A percentile compares a stretch with the other conserved stretches of the same genome.
Conservation (phyloP, 176 grass and related monocot species). For the Elymus sibiricus region DNA sequence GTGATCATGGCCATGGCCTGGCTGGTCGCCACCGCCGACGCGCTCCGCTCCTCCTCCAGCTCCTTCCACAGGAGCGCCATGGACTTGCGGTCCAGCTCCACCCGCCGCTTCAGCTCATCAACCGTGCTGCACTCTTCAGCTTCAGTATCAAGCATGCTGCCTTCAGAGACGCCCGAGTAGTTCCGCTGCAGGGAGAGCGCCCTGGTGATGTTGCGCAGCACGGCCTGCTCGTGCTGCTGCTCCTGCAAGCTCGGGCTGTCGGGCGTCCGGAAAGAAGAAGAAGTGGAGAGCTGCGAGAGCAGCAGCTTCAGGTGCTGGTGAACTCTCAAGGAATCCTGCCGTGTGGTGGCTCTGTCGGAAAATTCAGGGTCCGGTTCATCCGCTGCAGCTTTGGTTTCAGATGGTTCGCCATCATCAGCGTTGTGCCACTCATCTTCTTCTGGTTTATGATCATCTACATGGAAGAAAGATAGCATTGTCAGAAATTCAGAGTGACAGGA, state of each 20-base stretch:
- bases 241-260: conserved; percentile 41
- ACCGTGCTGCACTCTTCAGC: conserved; percentile 44
- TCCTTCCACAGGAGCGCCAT: conserved; percentile 78
- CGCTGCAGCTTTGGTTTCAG: conserved; percentile 6
- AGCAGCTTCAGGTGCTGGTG: conserved; percentile 68
- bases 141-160: conserved; percentile 25
- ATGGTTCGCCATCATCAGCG: neutral
- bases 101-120: conserved; percentile 56
- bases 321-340: conserved; percentile 42
- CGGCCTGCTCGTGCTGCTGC: conserved; percentile 40
- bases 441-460: conserved; percentile 17
- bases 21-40: conserved; percentile 71
- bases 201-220: conserved; percentile 52
- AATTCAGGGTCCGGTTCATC: conserved; percentile 17
- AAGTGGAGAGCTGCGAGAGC: conserved; percentile 56
- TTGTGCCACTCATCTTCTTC: conserved; percentile 31
- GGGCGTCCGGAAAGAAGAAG: conserved; percentile 14
- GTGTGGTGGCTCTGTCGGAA: conserved; percentile 30
- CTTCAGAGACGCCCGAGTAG: conserved; percentile 42
- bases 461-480: neutral
- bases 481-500: neutral
- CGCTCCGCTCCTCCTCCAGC: conserved; percentile 83
- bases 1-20: conserved; percentile 97
- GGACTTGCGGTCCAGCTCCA: conserved; percentile 61
- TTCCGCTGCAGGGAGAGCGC: conserved; percentile 48